Base-by-base conservation (phyloP, 2,329 filamentous ascomycete species). In the Colletotrichum abscissum region DNA sequence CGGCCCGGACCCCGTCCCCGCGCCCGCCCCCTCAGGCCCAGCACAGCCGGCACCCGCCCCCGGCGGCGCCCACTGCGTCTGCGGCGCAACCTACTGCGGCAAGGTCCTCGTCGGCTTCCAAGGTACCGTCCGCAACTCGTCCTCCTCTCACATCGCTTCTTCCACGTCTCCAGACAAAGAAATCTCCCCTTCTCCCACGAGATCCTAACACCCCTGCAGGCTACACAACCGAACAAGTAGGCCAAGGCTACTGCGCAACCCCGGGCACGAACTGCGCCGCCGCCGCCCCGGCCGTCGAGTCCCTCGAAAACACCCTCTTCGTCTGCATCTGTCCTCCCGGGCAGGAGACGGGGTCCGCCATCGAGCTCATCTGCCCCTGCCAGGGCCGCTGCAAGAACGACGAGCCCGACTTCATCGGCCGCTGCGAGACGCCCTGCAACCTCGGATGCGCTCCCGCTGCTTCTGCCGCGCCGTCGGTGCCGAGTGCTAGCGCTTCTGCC, bases 1-100 rank as follows among this genome's bases (percentile, higher is more conserved):
- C 8, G 54, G 35, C 3, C 58, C 66, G 26, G 38, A 54, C 11
- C 49, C 63, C 33, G 30, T 16, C 30, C 11, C 46, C 38, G 22
- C 35, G 5, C 59, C 59, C 26, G 28, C 30, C n/a, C 33, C 58
- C 52, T 35, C 65, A 9, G 59, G 46, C 42, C 66, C 70, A 9
- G 22, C 55, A 19, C 68, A 55, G 30, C 63, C 71, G 26, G 12
- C 35, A 5, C 78, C 78, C n/a, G 49, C 63, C 8, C 63, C 68
- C 30, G 72, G 77, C 9, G 82, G 79, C 2, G 76, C 83, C 19
- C 80, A 81, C 65, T 85, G 83, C 75, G 80, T 84, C 72, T 85
- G 83, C 73, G 83, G 83, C 67, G 84, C 84, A 67, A 85, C 83
- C 3, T 85, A 85, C 70, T 85, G 83, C 72, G 82, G 82, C 11